phyloP scores from a whole-genome alignment of 2,329 filamentous ascomycete species.

The Pseudodiploospora longispora region DNA sequence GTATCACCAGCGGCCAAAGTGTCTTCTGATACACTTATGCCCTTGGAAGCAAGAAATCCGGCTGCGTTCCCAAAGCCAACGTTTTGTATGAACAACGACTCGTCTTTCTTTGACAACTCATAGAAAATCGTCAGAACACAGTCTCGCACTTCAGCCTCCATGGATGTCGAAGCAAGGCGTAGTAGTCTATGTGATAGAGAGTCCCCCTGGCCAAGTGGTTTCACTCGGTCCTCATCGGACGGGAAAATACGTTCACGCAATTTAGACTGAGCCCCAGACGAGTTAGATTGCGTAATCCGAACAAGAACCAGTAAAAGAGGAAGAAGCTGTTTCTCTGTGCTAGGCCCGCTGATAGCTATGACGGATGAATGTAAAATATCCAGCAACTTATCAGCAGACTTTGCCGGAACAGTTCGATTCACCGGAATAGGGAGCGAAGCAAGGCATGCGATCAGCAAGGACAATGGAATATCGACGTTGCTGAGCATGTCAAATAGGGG shows the following conservation, averaged over 20 bases:
- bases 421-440: background rate
- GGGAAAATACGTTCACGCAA: background rate
- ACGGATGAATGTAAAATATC: background rate
- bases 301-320: background rate
- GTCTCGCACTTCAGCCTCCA: background rate
- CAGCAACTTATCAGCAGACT: background rate
- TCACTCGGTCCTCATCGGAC: background rate
- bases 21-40: background rate
- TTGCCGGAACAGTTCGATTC: background rate
- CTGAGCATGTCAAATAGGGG: background rate
- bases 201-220: background rate
- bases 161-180: background rate
- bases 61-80: background rate
- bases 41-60: background rate
- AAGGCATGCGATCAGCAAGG: background rate
- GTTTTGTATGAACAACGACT: background rate
- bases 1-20: background rate
- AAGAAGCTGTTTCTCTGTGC: background rate
- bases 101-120: background rate
- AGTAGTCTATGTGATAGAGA: background rate
- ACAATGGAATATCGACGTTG: background rate
- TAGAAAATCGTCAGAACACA: background rate
- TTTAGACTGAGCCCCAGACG: background rate
- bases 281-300: background rate
- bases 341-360: background rate